Evolutionary conservation across 2,329 filamentous ascomycete species (phyloP), one percentile per base, ranked within the genome.

Genomic region (Coniochaeta sp.): DNA sequence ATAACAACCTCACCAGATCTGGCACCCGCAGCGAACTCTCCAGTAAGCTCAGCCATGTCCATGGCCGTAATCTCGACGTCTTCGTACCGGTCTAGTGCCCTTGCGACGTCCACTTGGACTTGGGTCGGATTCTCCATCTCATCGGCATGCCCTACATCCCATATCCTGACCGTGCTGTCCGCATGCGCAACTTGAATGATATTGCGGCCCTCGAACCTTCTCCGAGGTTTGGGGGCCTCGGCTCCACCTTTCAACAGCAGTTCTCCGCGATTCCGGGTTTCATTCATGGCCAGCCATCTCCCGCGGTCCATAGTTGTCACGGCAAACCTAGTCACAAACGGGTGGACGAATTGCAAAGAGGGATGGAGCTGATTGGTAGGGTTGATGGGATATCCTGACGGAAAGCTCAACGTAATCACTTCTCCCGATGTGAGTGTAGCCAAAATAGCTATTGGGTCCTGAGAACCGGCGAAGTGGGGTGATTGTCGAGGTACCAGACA

Each of bases 301-400:
- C 86, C 86, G 31, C 95, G 85, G 56, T 91, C 88, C 12, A 98
- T 79, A 14, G 85, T 83, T 11, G 90, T 83, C n/a, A 96, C 79
- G 17, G 84, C 82, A 58, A 90, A 79, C 58, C 87, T 86, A 59
- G 85, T 89, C 61, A 95, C 85, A 70, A 96, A 98, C 0, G 95
- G 95, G 69, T 97, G 92, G 7, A 96, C 89, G 64, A 97, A 90
- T 1, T 89, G 89, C 54, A 97, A 76, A 2, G 90, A 96, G 0
- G 93, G 84, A 68, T 96, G 93, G 6, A 99, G 81, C 74, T 96
- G 91, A 68, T 97, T 96, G 4, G 93, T 96, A 1, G 95, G 92
- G 31, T 88, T 90, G 60, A 98, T 96, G 1, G 91, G 89, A 72
- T 93, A 90, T 31, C 95, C 95, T 56, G 89, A 95, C 0, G 95